Percentiles rank a stretch among this genome's conserved stretches.
Evolutionary conservation across 257 asterid species (phyloP).

Genomic region (Plectranthus barbatus): DNA sequence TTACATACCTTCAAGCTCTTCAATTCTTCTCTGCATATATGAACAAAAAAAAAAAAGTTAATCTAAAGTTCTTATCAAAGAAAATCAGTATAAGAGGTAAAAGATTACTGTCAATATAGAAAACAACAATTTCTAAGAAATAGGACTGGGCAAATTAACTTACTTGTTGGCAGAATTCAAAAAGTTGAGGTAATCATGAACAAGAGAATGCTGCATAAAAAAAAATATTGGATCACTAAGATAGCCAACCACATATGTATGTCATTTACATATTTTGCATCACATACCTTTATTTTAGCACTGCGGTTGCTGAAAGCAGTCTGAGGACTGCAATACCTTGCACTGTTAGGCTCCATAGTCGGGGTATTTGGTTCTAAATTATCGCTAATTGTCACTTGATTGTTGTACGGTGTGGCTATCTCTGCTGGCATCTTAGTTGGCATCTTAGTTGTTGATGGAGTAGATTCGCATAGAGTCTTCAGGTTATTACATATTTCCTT

Average conservation of each 20-base stretch:
- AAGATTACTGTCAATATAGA: no score
- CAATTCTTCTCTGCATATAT: slow-evolving; percentile 57
- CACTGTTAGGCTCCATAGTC: slow-evolving; percentile 15
- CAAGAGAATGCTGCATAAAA: slow-evolving; percentile 48
- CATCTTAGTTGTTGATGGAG: slow-evolving; percentile 34
- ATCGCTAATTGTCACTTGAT: slow-evolving; percentile 22
- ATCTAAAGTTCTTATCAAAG: background rate
- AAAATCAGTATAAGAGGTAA: no score
- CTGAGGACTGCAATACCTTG: slow-evolving; percentile 43
- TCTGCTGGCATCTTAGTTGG: slow-evolving; percentile 32
- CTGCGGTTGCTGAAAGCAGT: slow-evolving; percentile 41
- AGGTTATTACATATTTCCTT: slow-evolving; percentile 47
- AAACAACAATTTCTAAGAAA: no score
- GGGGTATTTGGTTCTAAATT: slow-evolving; percentile 69
- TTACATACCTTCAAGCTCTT: slow-evolving; percentile 52
- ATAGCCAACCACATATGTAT: background rate
- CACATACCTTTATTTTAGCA: slow-evolving; percentile 56
- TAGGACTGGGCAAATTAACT: slow-evolving; percentile 15
- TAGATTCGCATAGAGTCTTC: slow-evolving; percentile 41
- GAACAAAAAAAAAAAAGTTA: background rate
- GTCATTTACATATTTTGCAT: background rate
- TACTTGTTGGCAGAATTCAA: slow-evolving; percentile 78
- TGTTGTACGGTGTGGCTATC: slow-evolving; percentile 12
- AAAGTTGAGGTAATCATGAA: slow-evolving; percentile 52
- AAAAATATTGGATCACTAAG: background rate